A percentile compares a stretch with the other conserved stretches of the same genome.
Evolutionary conservation across 345 rosid genomes (phyloP).

Genomic region (Turritis glabra): DNA sequence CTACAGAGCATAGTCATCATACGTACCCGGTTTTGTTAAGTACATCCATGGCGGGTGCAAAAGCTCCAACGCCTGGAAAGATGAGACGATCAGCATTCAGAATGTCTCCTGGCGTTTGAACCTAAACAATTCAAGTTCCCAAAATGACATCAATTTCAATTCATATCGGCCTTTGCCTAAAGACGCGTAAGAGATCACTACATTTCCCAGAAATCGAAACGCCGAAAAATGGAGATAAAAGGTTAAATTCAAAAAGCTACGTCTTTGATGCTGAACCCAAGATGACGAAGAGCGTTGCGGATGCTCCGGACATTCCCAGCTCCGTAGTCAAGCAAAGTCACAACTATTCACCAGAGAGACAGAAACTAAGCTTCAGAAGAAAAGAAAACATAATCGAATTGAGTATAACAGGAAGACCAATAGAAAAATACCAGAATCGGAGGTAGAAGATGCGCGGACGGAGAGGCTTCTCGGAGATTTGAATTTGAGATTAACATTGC

Average conservation of each 20-base stretch:
- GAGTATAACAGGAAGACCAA: not conserved
- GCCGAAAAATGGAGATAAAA: not conserved
- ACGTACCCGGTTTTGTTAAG: slow-evolving; percentile 74
- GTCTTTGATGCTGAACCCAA: slow-evolving; percentile 81
- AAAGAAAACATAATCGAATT: not conserved
- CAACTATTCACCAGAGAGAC: slow-evolving; percentile 42
- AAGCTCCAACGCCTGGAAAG: slow-evolving; percentile 95
- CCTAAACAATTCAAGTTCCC: too few species aligned
- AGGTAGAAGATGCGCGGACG: slow-evolving; percentile 56
- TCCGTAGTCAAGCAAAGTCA: slow-evolving; percentile 93
- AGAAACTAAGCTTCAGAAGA: slow-evolving; percentile 2
- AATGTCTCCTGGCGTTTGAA: slow-evolving; percentile 77
- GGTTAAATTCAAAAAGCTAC: slow-evolving; percentile 32
- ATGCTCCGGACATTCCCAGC: slow-evolving; percentile 93
- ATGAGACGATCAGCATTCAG: slow-evolving; percentile 72
- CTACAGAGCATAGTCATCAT: not conserved
- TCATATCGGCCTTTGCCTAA: not conserved
- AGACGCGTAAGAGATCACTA: not conserved
- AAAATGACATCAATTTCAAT: slow-evolving; percentile 24
- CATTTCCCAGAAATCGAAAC: not conserved
- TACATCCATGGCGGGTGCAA: slow-evolving; percentile 92
- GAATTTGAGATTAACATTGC: slow-evolving; percentile 41
- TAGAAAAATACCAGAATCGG: slow-evolving; percentile 57
- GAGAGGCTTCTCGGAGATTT: slow-evolving; percentile 47
- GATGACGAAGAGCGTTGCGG: slow-evolving; percentile 76